A percentile compares a stretch with the other conserved stretches of the same genome.
These are phyloP conservation scores for Dendrobium chrysotoxum DNA, from an alignment of 106 monocot genomes.

Conservation along the genomic window DNA sequence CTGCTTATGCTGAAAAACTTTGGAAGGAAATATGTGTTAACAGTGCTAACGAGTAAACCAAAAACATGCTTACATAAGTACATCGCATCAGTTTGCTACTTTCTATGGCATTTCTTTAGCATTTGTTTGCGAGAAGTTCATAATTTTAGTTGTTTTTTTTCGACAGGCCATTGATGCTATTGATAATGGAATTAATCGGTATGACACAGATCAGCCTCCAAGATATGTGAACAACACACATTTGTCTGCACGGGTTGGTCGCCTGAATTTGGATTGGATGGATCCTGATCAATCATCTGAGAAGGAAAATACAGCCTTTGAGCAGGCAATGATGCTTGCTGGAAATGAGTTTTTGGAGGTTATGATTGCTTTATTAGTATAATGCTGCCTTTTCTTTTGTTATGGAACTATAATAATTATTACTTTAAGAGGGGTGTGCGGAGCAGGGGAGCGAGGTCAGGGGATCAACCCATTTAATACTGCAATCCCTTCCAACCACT, in stretches of 20 bases:
- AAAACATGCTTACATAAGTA: too few relatives aligned
- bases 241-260: constrained; percentile 75
- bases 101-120: too few relatives aligned
- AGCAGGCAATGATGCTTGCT: constrained; percentile 70
- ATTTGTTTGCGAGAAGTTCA: too few relatives aligned
- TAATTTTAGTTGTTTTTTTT: neutral
- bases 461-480: too few relatives aligned
- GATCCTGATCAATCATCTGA: constrained; percentile 86
- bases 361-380: neutral
- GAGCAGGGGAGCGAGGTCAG: too few relatives aligned
- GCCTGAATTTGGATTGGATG: constrained; percentile 81
- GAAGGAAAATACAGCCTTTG: constrained; percentile 91
- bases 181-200: constrained; percentile 88
- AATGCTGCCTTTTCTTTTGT: too few relatives aligned
- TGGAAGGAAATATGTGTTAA: too few relatives aligned
- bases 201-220: constrained; percentile 71
- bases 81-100: too few relatives aligned
- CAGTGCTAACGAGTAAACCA: too few relatives aligned
- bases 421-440: too few relatives aligned
- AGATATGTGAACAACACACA: constrained; percentile 73
- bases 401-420: too few relatives aligned
- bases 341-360: constrained; percentile 90
- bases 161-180: constrained; percentile 87
- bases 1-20: too few relatives aligned
- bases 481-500: neutral